A percentile compares a stretch with the other conserved stretches of the same genome.
Evolutionary conservation across 2,329 filamentous ascomycete species (phyloP).

Genomic region (Exophiala calicioides): DNA sequence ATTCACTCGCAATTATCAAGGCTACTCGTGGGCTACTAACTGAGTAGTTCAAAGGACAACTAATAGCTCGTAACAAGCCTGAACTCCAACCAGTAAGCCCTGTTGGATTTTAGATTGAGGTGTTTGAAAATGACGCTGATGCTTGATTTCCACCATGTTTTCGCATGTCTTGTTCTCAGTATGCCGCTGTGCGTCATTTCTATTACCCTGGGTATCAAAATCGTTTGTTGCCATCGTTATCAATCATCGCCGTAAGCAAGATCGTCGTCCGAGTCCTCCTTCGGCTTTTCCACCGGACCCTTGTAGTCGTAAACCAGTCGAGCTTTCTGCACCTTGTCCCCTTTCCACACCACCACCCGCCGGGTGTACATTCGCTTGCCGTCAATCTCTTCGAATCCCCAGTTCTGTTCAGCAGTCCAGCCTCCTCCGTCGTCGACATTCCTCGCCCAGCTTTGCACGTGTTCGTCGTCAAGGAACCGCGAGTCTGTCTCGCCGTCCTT

Average conservation of each 20-base stretch:
- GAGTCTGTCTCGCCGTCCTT: slow-evolving; percentile 59
- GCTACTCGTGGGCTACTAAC: too few relatives aligned
- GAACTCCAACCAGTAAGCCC: too few relatives aligned
- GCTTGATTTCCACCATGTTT: too few relatives aligned
- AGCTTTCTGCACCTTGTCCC: slow-evolving; percentile 38
- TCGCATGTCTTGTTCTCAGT: not conserved
- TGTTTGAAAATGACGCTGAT: too few relatives aligned
- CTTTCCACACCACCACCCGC: slow-evolving; percentile 44
- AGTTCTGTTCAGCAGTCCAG: slow-evolving; percentile 57
- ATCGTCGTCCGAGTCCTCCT: slow-evolving; percentile 21
- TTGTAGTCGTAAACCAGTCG: slow-evolving; percentile 46
- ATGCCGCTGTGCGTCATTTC: too few relatives aligned
- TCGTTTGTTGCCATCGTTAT: not conserved
- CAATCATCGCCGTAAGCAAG: slow-evolving; percentile 28
- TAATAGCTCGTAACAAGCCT: too few relatives aligned
- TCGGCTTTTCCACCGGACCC: slow-evolving; percentile 23
- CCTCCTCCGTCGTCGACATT: slow-evolving; percentile 41
- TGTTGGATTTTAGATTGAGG: too few relatives aligned
- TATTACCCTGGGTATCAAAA: not conserved
- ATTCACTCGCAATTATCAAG: too few relatives aligned
- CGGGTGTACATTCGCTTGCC: slow-evolving; percentile 46
- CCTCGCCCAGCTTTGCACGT: slow-evolving; percentile 54
- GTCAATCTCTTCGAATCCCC: slow-evolving; percentile 49
- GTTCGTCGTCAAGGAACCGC: slow-evolving; percentile 61
- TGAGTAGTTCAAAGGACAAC: too few relatives aligned